Evolutionary conservation across 1,284 basidiomycete species (phyloP).

Genomic region (Trichosporon ovoides): DNA sequence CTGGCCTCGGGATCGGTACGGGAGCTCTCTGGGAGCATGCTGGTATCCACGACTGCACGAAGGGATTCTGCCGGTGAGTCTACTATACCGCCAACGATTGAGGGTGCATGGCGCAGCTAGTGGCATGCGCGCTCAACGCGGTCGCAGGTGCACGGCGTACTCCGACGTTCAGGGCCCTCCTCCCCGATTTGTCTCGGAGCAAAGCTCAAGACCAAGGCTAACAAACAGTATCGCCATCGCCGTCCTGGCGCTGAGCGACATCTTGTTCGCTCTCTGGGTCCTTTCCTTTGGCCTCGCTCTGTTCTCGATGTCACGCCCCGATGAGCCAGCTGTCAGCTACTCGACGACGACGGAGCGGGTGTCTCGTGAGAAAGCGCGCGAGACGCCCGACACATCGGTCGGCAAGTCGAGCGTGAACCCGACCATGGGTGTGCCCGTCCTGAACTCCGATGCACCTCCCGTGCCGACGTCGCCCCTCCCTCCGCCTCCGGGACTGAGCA

Average conservation of each 20-base stretch:
- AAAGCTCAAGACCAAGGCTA: no score
- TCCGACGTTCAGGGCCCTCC: no score
- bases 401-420: slow-evolving; percentile 1
- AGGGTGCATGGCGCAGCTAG: no score
- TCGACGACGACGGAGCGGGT: background rate
- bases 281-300: background rate
- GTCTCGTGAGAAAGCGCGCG: background rate
- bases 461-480: background rate
- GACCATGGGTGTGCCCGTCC: background rate
- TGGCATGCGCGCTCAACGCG: no score
- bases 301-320: background rate
- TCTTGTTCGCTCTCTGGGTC: background rate
- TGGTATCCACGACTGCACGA: background rate
- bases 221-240: background rate
- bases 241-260: background rate
- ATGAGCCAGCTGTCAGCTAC: background rate
- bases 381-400: background rate
- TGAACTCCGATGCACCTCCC: background rate
- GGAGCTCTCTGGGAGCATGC: background rate
- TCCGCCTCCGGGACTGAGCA: background rate
- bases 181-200: no score
- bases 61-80: background rate
- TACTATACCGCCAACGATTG: no score
- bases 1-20: background rate
- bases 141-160: no score